Percentiles rank a stretch among this genome's conserved stretches.
phyloP scores from a whole-genome alignment of 441 rosid genomes.

The Populus trichocarpa region DNA sequence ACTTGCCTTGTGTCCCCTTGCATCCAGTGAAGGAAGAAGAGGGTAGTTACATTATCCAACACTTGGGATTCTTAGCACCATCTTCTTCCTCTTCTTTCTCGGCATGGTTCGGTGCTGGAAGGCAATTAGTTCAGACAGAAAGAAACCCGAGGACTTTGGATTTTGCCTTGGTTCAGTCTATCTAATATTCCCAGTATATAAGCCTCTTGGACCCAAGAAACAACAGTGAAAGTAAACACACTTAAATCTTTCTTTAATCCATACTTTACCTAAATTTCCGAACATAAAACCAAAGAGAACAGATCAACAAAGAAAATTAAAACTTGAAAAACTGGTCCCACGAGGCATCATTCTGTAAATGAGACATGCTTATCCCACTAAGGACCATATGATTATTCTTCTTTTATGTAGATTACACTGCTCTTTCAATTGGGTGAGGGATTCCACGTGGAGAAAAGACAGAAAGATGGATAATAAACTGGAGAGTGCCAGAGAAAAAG shows the following conservation, averaged over 20 bases:
- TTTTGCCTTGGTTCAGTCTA: constrained; percentile 10
- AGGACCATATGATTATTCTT: constrained; percentile 24
- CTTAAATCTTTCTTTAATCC: neutral
- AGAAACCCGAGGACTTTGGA: neutral
- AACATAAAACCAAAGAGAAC: constrained; percentile 9
- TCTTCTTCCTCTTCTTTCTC: constrained; percentile 35
- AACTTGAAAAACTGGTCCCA: constrained; percentile 18
- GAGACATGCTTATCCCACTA: constrained; percentile 31
- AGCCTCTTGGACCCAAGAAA: constrained; percentile 12
- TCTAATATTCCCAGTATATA: neutral
- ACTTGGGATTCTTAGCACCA: constrained; percentile 5
- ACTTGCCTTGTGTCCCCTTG: constrained; percentile 54
- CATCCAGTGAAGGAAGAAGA: constrained; percentile 18
- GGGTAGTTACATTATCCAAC: constrained; percentile 11
- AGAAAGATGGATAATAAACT: neutral
- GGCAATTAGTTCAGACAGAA: constrained; percentile 3
- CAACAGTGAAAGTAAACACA: neutral
- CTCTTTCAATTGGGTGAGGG: neutral
- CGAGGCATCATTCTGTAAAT: constrained; percentile 21
- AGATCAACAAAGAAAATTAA: constrained; percentile 16
- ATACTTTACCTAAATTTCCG: neutral
- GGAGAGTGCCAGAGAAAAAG: neutral
- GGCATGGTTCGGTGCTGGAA: constrained; percentile 16
- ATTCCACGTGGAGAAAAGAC: constrained; percentile 10
- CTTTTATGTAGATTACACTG: constrained; percentile 13